Base-by-base conservation (phyloP, 1,139 yeast genomes). In the Pichia sp. region DNA sequence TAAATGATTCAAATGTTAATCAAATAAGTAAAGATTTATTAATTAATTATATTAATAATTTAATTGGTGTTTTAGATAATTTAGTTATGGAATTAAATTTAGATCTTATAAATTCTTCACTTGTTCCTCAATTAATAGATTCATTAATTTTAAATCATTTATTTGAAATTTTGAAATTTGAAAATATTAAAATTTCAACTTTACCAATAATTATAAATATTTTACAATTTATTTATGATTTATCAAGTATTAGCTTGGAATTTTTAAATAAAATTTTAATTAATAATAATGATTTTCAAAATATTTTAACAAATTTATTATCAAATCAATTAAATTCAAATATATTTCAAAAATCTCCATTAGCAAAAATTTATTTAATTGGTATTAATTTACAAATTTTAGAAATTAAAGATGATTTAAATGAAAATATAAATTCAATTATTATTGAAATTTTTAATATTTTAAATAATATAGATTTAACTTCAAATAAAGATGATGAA, bases 51-150 rank as follows among this genome's bases (percentile, higher is more conserved):
- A 70, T 84, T 1, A 97, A 89, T 56, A 89, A 88, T 60, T 62
- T 89, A 38, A 63, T 87, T 39, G 81, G 92, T 0, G 72, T 90
- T 46, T 64, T 83, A 7, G 79, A 84, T 18, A 84, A 84, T 1
- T 67, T 92, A 49, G 49, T 57, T 10, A 81, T 86, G 18, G 76
- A 81, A 54, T 78, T 82, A 5, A 78, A 85, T 9, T 83, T 79
- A 37, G 82, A 77, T 39, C 73, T 86, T 29, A 78, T 79, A 53
- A 55, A 61, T 34, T 76, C 75, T 9, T 70, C 71, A 8, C 66
- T 88, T 6, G 66, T 76, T 45, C 63, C 66, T 2, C 73, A 71
- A 47, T 64, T 77, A 7, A 62, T 62, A 42, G 48, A 66, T 11
- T 61, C 58, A 10, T 62, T 61, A 18, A 59, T 77, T 6, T 66